Conservation (phyloP, 2,329 filamentous ascomycete species). For the Verticillium nonalfalfae region DNA sequence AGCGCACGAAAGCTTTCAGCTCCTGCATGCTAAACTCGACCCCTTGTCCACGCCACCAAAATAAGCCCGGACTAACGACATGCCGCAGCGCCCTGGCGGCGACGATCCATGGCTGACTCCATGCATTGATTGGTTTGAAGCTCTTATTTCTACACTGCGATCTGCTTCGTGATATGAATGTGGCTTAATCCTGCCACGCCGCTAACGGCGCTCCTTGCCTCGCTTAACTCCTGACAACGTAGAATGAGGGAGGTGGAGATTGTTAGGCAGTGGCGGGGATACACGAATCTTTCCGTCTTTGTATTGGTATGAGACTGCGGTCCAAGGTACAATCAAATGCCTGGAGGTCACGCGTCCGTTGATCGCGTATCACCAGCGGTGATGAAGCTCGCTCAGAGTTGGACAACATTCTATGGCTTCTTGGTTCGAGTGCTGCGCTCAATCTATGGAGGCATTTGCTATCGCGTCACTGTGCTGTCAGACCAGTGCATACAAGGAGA, state of each 20-base stretch:
- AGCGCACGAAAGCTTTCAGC: neutral
- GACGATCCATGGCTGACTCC: neutral
- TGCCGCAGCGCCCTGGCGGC: neutral
- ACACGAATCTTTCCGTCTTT: too few relatives aligned
- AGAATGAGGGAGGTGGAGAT: neutral
- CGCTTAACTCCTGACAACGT: neutral
- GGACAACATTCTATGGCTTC: too few relatives aligned
- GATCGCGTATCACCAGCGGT: too few relatives aligned
- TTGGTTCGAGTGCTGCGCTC: too few relatives aligned
- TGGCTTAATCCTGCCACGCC: neutral
- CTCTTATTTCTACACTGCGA: neutral
- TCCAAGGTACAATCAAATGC: too few relatives aligned
- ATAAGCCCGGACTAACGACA: neutral
- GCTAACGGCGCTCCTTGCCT: neutral
- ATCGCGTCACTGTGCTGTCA: too few relatives aligned
- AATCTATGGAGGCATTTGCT: too few relatives aligned
- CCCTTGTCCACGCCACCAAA: neutral
- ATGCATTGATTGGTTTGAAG: neutral
- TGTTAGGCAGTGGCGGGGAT: neutral
- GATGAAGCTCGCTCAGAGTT: too few relatives aligned
- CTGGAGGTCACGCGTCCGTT: too few relatives aligned
- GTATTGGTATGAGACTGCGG: too few relatives aligned
- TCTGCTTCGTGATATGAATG: neutral
- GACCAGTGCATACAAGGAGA: too few relatives aligned
- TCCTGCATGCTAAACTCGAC: neutral